Evolutionary conservation across 1,284 basidiomycete genomes (phyloP).

Genomic region (Golubevia sp.): DNA sequence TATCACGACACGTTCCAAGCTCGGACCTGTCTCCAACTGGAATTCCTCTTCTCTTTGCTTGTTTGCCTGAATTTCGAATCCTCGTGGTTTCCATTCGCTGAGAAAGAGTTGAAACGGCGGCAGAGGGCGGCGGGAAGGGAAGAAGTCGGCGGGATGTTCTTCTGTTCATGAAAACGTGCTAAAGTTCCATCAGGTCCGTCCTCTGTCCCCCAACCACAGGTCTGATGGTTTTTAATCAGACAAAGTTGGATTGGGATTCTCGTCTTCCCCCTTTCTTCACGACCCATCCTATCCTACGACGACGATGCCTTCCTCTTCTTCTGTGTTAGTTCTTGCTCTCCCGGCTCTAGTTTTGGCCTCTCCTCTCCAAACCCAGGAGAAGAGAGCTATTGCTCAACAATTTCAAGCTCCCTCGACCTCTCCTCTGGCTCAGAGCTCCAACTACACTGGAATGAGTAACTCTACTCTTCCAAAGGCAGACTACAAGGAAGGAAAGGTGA

Average conservation of each 20-base stretch:
- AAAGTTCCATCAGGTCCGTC: too few relatives aligned
- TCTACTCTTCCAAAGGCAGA: constrained; percentile 62
- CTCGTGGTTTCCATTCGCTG: too few relatives aligned
- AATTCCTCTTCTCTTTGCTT: too few relatives aligned
- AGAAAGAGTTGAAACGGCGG: too few relatives aligned
- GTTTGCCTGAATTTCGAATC: neutral
- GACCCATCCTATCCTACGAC: too few relatives aligned
- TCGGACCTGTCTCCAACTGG: too few relatives aligned
- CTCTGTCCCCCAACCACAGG: too few relatives aligned
- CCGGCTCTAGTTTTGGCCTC: constrained; percentile 3
- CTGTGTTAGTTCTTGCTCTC: neutral
- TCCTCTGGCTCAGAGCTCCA: constrained; percentile 58
- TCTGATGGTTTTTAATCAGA: neutral
- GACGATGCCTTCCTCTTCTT: too few relatives aligned
- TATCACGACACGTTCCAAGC: too few relatives aligned
- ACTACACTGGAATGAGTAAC: constrained; percentile 64
- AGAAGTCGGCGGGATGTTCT: too few relatives aligned
- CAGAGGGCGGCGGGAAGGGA: too few relatives aligned
- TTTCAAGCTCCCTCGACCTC: constrained; percentile 63
- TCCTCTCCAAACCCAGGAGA: constrained; percentile 14
- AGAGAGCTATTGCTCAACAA: constrained; percentile 52
- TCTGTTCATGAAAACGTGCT: too few relatives aligned
- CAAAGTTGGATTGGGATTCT: neutral
- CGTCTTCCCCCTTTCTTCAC: neutral
- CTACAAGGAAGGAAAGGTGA: constrained; percentile 64